Evolutionary conservation across 2,329 filamentous ascomycete genomes (phyloP).

Genomic region (Gremmenia infestans): DNA sequence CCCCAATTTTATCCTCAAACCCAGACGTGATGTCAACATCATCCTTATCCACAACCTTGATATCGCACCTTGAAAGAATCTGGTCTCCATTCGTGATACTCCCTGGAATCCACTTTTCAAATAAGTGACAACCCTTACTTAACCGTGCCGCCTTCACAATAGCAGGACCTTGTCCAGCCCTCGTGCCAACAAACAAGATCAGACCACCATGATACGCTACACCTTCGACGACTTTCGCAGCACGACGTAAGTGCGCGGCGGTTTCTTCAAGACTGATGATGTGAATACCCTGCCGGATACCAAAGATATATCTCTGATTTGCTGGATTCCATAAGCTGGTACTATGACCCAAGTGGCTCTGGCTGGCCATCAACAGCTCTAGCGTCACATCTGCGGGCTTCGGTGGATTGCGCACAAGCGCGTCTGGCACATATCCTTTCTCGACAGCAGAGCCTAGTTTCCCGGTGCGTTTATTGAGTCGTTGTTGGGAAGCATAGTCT

Average conservation of each 20-base stretch:
- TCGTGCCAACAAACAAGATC: conserved; percentile 86
- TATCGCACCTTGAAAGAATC: conserved; percentile 65
- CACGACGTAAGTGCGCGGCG: conserved; percentile 83
- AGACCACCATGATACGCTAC: conserved; percentile 78
- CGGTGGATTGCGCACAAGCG: conserved; percentile 68
- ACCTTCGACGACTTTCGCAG: conserved; percentile 86
- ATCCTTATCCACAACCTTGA: conserved; percentile 71
- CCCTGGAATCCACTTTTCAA: conserved; percentile 88
- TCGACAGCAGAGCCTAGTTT: conserved; percentile 45
- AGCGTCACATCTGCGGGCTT: conserved; percentile 76
- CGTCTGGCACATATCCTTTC: conserved; percentile 58
- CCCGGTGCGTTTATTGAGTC: conserved; percentile 41
- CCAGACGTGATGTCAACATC: conserved; percentile 54
- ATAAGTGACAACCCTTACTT: conserved; percentile 78
- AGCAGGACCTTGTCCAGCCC: conserved; percentile 72
- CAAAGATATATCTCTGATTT: conserved; percentile 92
- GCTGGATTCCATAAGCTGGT: conserved; percentile 91
- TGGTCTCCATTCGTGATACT: conserved; percentile 89
- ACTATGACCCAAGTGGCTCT: conserved; percentile 85
- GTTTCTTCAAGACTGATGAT: conserved; percentile 90
- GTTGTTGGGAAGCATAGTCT: conserved; percentile 21
- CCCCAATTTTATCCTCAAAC: conserved; percentile 60
- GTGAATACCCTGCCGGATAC: conserved; percentile 80
- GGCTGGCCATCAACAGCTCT: conserved; percentile 82
- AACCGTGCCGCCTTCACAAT: conserved; percentile 78